Conservation (phyloP, 768 basidiomycete species). For the Mycena epipterygia region DNA sequence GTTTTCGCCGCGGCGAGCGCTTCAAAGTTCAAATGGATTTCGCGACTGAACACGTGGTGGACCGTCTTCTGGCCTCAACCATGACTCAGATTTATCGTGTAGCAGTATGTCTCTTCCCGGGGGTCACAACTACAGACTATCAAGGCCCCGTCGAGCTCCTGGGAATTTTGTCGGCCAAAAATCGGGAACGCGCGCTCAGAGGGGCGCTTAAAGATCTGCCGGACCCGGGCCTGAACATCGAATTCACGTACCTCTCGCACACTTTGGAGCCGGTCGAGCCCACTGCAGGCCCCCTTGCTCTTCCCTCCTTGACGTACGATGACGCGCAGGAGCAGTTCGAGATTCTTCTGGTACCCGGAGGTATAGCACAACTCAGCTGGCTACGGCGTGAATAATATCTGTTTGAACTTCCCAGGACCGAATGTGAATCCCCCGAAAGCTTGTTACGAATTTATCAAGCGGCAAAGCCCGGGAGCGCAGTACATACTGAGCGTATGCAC, state of each 20-base stretch:
- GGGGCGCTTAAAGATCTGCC: conserved; percentile 10
- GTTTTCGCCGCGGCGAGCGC: not conserved
- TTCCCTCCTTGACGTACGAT: conserved; percentile 43
- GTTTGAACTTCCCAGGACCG: conserved; percentile 10
- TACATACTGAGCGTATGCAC: conserved; percentile 53
- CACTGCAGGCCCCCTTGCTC: conserved; percentile 33
- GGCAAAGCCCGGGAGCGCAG: conserved; percentile 44
- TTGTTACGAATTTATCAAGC: conserved; percentile 41
- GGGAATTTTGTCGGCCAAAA: conserved; percentile 35
- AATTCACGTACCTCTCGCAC: conserved; percentile 39
- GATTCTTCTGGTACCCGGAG: conserved; percentile 47
- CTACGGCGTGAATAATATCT: not conserved
- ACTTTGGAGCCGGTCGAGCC: conserved; percentile 39
- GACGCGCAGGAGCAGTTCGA: conserved; percentile 44
- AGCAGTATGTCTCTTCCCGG: conserved; percentile 50
- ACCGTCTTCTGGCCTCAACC: conserved; percentile 2
- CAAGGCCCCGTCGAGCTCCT: conserved; percentile 50
- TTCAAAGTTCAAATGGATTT: no score
- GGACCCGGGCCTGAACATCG: conserved; percentile 32
- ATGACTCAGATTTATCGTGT: conserved; percentile 34
- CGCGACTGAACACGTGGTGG: not conserved
- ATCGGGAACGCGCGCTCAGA: conserved; percentile 19
- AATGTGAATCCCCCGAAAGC: conserved; percentile 28
- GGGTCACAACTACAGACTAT: conserved; percentile 45
- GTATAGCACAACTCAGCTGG: conserved; percentile 23